Percentiles rank a stretch among this genome's conserved stretches.
phyloP scores from a whole-genome alignment of 768 basidiomycete species.

The Boletus coccyginus region DNA sequence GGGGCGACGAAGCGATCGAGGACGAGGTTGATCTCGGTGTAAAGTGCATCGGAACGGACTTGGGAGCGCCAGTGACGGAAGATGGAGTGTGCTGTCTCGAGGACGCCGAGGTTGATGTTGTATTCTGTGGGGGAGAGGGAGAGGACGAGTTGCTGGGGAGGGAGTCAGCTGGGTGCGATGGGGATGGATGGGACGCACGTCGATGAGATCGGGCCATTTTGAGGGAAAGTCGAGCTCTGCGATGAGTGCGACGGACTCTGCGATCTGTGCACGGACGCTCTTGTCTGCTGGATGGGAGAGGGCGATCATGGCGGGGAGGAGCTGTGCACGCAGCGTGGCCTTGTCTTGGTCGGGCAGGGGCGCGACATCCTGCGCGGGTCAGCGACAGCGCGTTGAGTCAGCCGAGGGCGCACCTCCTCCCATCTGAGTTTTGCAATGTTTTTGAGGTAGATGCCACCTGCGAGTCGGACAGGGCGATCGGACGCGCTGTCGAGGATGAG shows the following conservation, averaged over 20 bases:
- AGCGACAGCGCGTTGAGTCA: not conserved
- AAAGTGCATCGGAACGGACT: conserved; percentile 84
- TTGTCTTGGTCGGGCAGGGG: conserved; percentile 75
- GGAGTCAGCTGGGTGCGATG: conserved; percentile 13
- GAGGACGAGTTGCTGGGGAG: conserved; percentile 75
- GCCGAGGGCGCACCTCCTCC: conserved; percentile 64
- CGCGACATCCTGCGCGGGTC: conserved; percentile 55
- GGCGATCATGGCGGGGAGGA: conserved; percentile 90
- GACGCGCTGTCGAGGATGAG: conserved; percentile 69
- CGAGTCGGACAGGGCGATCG: conserved; percentile 71
- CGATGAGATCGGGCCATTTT: conserved; percentile 85
- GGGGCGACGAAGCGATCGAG: conserved; percentile 78
- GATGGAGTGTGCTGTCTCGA: conserved; percentile 95
- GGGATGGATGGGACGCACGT: conserved; percentile 53
- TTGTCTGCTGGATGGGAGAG: conserved; percentile 75
- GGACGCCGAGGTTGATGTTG: conserved; percentile 82
- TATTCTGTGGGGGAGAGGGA: conserved; percentile 82
- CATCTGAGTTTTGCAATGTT: conserved; percentile 85
- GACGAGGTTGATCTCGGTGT: conserved; percentile 88
- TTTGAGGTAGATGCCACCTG: conserved; percentile 90
- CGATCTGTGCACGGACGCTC: conserved; percentile 76
- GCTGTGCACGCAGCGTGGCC: conserved; percentile 61
- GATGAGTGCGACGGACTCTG: conserved; percentile 89
- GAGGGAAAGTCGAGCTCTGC: conserved; percentile 90
- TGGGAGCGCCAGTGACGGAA: conserved; percentile 92